Percentiles rank a stretch among this genome's conserved stretches.
Conservation (phyloP, 768 basidiomycete species). For the Leccinum aurantiacum region DNA sequence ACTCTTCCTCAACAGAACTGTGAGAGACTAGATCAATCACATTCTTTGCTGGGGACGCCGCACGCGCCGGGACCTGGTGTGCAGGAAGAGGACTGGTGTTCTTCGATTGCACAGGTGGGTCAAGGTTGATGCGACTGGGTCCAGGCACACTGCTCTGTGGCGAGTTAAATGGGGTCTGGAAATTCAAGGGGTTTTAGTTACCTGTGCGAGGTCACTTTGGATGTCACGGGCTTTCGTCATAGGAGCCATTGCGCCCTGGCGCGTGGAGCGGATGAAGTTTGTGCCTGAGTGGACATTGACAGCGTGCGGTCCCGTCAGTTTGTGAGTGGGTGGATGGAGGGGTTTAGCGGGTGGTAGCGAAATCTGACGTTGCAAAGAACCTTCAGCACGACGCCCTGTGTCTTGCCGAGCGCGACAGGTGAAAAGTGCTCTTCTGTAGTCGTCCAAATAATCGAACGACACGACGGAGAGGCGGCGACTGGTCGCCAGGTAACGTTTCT, state of each 20-base stretch:
- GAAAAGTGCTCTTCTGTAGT: conserved; percentile 10
- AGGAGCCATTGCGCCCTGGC: background rate
- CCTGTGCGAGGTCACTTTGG: conserved; percentile 8
- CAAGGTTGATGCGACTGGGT: conserved; percentile 5
- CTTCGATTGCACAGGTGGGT: background rate
- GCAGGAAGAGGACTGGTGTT: background rate
- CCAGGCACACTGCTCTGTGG: conserved; percentile 13
- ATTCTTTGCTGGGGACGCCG: background rate
- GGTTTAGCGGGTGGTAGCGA: background rate
- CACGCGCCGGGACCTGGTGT: background rate
- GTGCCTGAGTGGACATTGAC: background rate
- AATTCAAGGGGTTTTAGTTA: background rate
- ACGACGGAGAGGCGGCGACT: conserved; percentile 14
- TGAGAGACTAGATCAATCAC: conserved; percentile 10
- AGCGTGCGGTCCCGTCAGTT: background rate
- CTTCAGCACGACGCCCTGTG: conserved; percentile 1
- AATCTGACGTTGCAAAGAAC: conserved; percentile 4
- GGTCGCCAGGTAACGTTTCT: conserved; percentile 5
- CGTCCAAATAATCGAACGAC: conserved; percentile 7
- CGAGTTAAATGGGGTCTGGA: conserved; percentile 4
- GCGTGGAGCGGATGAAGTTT: background rate
- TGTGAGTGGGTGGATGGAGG: background rate
- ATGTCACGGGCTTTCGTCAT: background rate
- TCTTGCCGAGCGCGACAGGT: conserved; percentile 5
- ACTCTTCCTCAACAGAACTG: background rate